Evolutionary conservation across 2,329 filamentous ascomycete genomes (phyloP), one percentile per base, ranked within the genome.

Genomic region (Fusarium vanettenii): DNA sequence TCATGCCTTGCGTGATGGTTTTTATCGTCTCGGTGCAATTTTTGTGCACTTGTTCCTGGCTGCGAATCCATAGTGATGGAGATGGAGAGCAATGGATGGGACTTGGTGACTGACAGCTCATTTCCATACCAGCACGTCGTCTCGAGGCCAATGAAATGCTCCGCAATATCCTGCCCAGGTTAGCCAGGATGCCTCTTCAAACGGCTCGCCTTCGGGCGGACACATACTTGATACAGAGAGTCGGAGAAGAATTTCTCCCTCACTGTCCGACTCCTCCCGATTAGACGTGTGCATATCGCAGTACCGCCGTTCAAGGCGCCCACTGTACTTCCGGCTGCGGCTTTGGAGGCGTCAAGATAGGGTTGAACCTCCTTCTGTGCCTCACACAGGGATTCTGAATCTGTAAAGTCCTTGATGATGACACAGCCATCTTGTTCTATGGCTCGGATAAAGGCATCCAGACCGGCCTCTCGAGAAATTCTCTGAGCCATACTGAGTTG

Each of bases 11-110:
- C 80, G 62, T 84, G 83, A 60, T 84, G 82, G 64, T 82, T 83
- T 68, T 84, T 84, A 69, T 84, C 83, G 64, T 84, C 82, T 6
- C 83, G 81, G 62, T 84, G 82, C 8, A 84, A 76, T 10, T 76
- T 74, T 64, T 83, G 82, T 1, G 82, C 76, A 6, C 74, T 66
- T 4, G 79, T 80, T 4, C 81, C 80, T 0, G 82, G 81, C 7
- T 78, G 80, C 1, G 80, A 80, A 56, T 81, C 80, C 78, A 84
- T 82, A 1, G 83, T 81, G 57, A 83, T 84, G 22, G 82, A 74
- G 29, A 83, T 83, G 8, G 81, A 83, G 8, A 84, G 78, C 1
- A 83, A 70, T 3, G 83, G 83, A 41, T 82, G 76, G 8, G 81
- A 82, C 2, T 74, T 81, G 29, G 81, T 80, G 2, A 78, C 77